Percentiles rank a stretch among this genome's conserved stretches.
Conservation (phyloP, 768 basidiomycete genomes). For the Strobilomyces echinocephalus region DNA sequence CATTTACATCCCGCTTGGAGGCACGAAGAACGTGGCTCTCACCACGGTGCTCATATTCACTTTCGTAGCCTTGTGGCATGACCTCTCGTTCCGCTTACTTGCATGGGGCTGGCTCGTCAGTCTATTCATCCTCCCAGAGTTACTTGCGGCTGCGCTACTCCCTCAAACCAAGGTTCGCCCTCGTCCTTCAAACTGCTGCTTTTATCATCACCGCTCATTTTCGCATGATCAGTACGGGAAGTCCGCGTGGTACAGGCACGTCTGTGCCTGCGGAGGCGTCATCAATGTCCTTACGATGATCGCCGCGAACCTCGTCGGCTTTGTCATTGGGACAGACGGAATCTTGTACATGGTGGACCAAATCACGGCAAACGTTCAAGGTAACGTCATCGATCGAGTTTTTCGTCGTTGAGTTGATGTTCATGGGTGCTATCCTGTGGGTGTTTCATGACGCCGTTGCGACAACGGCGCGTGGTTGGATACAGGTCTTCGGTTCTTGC, state of each 20-base stretch:
- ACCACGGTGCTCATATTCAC: constrained; percentile 84
- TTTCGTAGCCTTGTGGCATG: constrained; percentile 98
- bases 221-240: constrained; percentile 53
- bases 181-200: neutral
- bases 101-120: constrained; percentile 97
- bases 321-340: constrained; percentile 86
- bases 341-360: constrained; percentile 58
- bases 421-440: neutral
- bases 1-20: constrained; percentile 91
- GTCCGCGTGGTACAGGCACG: constrained; percentile 77
- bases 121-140: constrained; percentile 85
- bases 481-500: constrained; percentile 63
- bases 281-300: constrained; percentile 86
- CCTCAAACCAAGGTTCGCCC: constrained; percentile 56
- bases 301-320: constrained; percentile 90
- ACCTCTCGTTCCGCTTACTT: constrained; percentile 78
- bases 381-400: constrained; percentile 33
- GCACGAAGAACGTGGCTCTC: constrained; percentile 48
- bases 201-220: neutral
- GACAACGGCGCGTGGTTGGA: neutral
- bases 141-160: constrained; percentile 56
- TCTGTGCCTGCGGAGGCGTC: constrained; percentile 77
- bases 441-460: neutral
- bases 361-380: constrained; percentile 62
- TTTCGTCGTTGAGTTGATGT: neutral